These are phyloP conservation scores for Trifolium pratense DNA, from an alignment of 306 rosid genomes.

Conservation along the genomic window DNA sequence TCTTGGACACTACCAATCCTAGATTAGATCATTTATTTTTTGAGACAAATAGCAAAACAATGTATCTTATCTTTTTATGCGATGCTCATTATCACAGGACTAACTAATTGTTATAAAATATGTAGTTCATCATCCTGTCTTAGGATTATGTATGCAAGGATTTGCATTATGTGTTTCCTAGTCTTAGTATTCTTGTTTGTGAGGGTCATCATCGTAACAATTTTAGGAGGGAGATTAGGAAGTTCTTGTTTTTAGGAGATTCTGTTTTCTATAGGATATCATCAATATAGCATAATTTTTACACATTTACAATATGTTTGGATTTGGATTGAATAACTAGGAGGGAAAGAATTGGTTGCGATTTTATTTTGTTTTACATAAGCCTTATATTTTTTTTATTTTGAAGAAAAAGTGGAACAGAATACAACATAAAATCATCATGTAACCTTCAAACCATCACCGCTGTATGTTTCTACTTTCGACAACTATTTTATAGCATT, in stretches of 20 bases:
- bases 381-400: too few relatives aligned
- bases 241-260: not conserved
- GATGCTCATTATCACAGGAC: not conserved
- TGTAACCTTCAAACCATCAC: not conserved
- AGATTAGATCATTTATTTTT: not conserved
- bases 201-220: not conserved
- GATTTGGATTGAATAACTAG: not conserved
- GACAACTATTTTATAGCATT: too few relatives aligned
- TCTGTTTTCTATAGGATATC: not conserved
- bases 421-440: slow-evolving; percentile 3
- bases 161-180: not conserved
- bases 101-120: not conserved
- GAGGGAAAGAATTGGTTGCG: not conserved
- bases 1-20: not conserved
- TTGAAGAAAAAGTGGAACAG: not conserved
- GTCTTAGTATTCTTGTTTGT: not conserved
- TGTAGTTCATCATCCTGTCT: not conserved
- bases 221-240: not conserved
- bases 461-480: too few relatives aligned
- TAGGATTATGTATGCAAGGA: not conserved
- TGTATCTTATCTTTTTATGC: not conserved
- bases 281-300: not conserved
- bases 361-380: not conserved
- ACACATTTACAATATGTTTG: not conserved
- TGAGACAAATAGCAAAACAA: not conserved